Evolutionary conservation across 306 rosid genomes (phyloP).

Genomic region (Leucaena leucocephala): DNA sequence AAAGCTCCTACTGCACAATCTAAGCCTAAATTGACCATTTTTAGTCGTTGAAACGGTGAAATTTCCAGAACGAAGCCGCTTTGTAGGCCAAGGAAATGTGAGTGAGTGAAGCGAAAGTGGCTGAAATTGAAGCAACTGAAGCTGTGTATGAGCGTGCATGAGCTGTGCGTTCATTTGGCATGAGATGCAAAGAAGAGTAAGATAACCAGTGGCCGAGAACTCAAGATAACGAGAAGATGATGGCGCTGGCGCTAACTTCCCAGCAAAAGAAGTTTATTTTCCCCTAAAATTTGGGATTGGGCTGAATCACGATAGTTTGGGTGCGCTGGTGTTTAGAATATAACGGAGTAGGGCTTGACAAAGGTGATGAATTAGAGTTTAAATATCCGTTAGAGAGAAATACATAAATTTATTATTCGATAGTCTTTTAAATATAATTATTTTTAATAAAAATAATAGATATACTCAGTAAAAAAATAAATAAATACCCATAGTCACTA

Average conservation of each 20-base stretch:
- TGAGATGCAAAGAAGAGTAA: slow-evolving; percentile 21
- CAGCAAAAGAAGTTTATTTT: too few species aligned
- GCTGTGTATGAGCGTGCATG: slow-evolving; percentile 30
- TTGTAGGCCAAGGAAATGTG: slow-evolving; percentile 35
- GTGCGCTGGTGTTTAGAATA: too few species aligned
- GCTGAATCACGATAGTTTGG: neutral
- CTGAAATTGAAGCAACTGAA: slow-evolving; percentile 37
- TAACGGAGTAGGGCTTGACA: too few species aligned
- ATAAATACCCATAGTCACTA: too few species aligned
- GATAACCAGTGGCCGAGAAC: slow-evolving; percentile 25
- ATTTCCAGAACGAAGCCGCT: slow-evolving; percentile 37
- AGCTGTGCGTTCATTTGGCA: slow-evolving; percentile 54
- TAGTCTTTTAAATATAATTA: too few species aligned
- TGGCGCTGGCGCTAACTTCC: neutral
- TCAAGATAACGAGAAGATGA: slow-evolving; percentile 21
- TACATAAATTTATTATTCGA: too few species aligned
- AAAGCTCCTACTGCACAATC: slow-evolving; percentile 34
- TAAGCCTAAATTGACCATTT: slow-evolving; percentile 30
- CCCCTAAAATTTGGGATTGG: neutral
- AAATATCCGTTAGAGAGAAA: too few species aligned
- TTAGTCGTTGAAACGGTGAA: slow-evolving; percentile 26
- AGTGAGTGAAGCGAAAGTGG: slow-evolving; percentile 30
- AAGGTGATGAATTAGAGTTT: too few species aligned
- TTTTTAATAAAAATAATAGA: too few species aligned
- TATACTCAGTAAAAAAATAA: too few species aligned